Percentiles rank a stretch among this genome's conserved stretches.
These are phyloP conservation scores for Urochloa ruziziensis DNA, from an alignment of 176 grass and related monocot genomes.

Conservation along the genomic window DNA sequence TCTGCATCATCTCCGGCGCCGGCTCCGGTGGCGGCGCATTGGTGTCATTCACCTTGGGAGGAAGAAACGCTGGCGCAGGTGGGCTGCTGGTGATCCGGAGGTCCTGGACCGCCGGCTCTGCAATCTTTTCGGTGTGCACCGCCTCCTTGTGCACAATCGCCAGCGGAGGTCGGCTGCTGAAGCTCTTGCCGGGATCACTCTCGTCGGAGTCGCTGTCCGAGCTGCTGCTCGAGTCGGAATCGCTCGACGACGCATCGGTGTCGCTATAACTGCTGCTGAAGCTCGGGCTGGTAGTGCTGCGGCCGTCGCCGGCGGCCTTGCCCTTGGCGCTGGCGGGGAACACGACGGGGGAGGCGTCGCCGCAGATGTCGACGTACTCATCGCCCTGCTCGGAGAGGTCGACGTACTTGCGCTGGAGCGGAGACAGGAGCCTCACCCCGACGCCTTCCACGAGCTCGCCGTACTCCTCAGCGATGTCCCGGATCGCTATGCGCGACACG, in stretches of 20 bases:
- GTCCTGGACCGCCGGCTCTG: neutral
- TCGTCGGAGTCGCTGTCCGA: neutral
- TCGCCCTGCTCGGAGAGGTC: slow-evolving; percentile 5
- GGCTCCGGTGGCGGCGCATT: neutral
- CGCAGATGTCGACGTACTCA: slow-evolving; percentile 40
- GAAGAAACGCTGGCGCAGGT: too few species aligned
- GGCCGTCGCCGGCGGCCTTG: neutral
- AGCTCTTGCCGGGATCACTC: neutral
- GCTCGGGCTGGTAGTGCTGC: neutral
- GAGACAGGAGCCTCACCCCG: neutral
- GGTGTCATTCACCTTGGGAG: neutral
- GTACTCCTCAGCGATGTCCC: slow-evolving; percentile 9
- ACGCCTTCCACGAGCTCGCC: neutral
- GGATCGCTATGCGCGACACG: slow-evolving; percentile 1
- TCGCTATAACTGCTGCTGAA: neutral
- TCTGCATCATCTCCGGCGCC: neutral
- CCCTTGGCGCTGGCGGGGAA: neutral
- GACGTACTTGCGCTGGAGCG: neutral
- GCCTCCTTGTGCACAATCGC: neutral
- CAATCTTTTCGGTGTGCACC: neutral
- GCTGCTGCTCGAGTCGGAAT: neutral
- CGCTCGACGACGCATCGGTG: neutral
- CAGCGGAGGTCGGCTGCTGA: neutral
- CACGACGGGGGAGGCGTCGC: slow-evolving; percentile 31
- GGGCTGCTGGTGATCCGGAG: too few species aligned